Evolutionary conservation across 208 protist genomes (phyloP).

Genomic region (Angomonas deanei): DNA sequence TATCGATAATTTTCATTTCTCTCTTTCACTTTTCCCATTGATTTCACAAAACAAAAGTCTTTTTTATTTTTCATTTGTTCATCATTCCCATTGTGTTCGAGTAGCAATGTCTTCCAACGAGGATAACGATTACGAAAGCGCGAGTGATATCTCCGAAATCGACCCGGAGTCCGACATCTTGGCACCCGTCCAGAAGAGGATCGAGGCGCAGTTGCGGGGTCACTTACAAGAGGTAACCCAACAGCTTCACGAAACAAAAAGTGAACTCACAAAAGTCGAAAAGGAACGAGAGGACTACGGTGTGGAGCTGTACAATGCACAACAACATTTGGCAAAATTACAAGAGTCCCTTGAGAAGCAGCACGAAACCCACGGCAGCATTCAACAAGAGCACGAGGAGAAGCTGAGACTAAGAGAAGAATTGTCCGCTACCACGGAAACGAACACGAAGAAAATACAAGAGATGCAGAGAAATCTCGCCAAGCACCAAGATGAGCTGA

Average conservation of each 20-base stretch:
- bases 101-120: slow-evolving; percentile 20
- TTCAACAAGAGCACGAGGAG: slow-evolving; percentile 79
- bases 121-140: slow-evolving; percentile 57
- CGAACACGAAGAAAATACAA: background rate
- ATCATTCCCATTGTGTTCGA: too few species aligned
- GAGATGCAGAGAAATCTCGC: slow-evolving; percentile 24
- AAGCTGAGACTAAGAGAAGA: slow-evolving; percentile 66
- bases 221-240: slow-evolving; percentile 85
- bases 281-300: slow-evolving; percentile 87
- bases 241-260: slow-evolving; percentile 80
- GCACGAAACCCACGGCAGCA: slow-evolving; percentile 76
- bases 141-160: slow-evolving; percentile 85
- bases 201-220: slow-evolving; percentile 83
- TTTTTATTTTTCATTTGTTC: slow-evolving; percentile 9
- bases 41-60: too few species aligned
- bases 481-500: slow-evolving; percentile 88
- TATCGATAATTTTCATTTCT: too few species aligned
- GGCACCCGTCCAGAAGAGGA: slow-evolving; percentile 80
- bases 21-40: background rate
- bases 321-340: slow-evolving; percentile 92
- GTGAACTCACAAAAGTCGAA: slow-evolving; percentile 65
- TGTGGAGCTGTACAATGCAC: slow-evolving; percentile 94
- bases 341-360: slow-evolving; percentile 90
- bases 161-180: slow-evolving; percentile 82
- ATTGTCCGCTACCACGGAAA: slow-evolving; percentile 64